Evolutionary conservation across 2,329 filamentous ascomycete genomes (phyloP).

Genomic region (Fusarium foetens): DNA sequence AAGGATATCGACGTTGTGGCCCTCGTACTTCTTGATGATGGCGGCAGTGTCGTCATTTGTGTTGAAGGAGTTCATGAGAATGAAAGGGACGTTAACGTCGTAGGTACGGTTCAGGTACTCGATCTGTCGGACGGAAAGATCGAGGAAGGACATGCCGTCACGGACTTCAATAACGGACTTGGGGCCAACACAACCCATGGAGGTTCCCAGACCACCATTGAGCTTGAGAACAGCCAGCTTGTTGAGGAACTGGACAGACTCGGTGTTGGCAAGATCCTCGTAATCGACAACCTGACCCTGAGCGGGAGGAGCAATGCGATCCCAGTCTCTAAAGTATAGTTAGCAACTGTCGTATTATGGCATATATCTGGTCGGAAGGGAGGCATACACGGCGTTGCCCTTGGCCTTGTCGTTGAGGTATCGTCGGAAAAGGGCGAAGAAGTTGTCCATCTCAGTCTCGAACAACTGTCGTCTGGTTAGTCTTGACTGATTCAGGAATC

Average conservation of each 20-base stretch:
- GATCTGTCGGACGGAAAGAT: constrained; percentile 97
- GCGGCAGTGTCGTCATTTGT: constrained; percentile 97
- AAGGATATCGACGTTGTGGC: constrained; percentile 98
- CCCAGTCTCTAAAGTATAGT: constrained; percentile 78
- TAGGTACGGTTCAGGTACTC: constrained; percentile 99
- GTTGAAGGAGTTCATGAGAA: constrained; percentile 99
- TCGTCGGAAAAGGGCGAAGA: constrained; percentile 97
- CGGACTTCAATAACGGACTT: constrained; percentile 99
- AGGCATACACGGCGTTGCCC: constrained; percentile 82
- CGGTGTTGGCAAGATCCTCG: constrained; percentile 85
- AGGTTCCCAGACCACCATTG: constrained; percentile 98
- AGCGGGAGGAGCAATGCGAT: constrained; percentile 93
- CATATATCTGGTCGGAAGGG: background rate
- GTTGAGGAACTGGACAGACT: constrained; percentile 93
- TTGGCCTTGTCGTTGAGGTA: constrained; percentile 99
- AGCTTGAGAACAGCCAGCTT: constrained; percentile 99
- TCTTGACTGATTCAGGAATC: background rate
- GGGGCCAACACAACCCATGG: constrained; percentile 98
- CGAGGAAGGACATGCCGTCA: constrained; percentile 99
- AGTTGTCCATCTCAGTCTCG: constrained; percentile 99
- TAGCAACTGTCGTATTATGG: constrained; percentile 23
- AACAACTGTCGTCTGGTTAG: constrained; percentile 71
- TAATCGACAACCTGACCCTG: constrained; percentile 96
- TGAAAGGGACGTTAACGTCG: constrained; percentile 95
- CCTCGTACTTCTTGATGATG: constrained; percentile 99